Evolutionary conservation across 2,329 filamentous ascomycete species (phyloP), one percentile per base, ranked within the genome.

Genomic region (Blumeriella jaapii): DNA sequence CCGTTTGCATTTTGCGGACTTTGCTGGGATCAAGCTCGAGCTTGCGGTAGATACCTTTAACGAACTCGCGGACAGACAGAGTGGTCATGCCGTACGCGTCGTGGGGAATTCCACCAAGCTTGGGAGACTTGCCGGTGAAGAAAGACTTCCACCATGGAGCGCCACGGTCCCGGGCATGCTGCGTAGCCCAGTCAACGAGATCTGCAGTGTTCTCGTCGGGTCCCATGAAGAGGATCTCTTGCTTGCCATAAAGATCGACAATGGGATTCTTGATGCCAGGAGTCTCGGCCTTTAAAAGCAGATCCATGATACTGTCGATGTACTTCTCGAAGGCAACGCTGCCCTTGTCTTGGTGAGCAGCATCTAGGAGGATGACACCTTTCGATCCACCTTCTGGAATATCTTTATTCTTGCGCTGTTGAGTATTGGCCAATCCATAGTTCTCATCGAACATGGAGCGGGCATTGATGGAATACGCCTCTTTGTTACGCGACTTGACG

Each of bases 111-210:
- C 91, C 91, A 45, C 91, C 91, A 10, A 98, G 72, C 61, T 82
- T 91, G 34, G 86, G 91, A 50, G 85, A 94, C 71, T 98, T 98
- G 55, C 91, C 91, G 2, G 91, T 98, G 70, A 98, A 98, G 74
- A 98, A 98, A 0, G 91, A 98, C 69, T 98, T 98, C 91, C 91
- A 98, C 85, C 89, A 98, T 17, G 86, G 85, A 4, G 91, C 91
- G 29, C 86, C 86, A 50, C 91, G 78, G 42, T 67, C 65, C 34
- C 85, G 76, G 41, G 91, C 91, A 59, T 98, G 91, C 60, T 91
- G 80, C 1, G 91, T 98, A n/a, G 91, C 91, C 91, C 91, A 98
- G 61, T 98, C 78, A 33, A 98, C 91, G 20, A 98, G 71, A 54
- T 94, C 85, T 14, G 91, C 91, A 1, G 91, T 98, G 64, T 98